Conservation (phyloP, 176 grass and related monocot genomes). For the Thalia dealbata region DNA sequence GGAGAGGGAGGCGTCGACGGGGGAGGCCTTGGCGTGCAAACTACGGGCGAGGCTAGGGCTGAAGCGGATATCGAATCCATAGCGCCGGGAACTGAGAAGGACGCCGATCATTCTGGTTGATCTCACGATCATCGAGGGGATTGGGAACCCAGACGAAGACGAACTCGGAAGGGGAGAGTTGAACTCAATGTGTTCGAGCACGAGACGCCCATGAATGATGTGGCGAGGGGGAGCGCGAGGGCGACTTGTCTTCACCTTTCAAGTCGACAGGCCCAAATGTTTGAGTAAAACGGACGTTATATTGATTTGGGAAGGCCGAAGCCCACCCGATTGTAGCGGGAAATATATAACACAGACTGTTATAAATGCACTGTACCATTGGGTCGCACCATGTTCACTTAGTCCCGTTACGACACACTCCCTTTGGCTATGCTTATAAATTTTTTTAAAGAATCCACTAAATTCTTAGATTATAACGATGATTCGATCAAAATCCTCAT, state of each 20-base stretch:
- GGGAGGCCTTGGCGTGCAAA: not conserved
- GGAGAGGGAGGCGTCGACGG: not conserved
- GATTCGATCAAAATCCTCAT: no score
- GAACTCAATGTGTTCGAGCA: not conserved
- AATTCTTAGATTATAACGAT: no score
- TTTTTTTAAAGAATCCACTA: no score
- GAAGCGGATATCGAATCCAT: not conserved
- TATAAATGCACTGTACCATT: no score
- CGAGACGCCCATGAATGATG: not conserved
- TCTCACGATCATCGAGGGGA: not conserved
- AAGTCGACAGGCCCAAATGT: not conserved
- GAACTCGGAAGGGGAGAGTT: not conserved
- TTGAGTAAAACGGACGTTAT: not conserved
- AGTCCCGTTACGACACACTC: no score
- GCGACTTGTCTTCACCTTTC: no score
- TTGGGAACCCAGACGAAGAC: not conserved
- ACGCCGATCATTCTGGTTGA: not conserved
- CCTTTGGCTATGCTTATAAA: no score
- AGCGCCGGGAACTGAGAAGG: not conserved
- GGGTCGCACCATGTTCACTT: no score
- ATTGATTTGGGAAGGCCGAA: not conserved
- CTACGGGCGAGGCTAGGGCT: not conserved
- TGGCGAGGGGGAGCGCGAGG: not conserved
- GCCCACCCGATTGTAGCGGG: not conserved
- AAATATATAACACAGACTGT: not conserved